Conservation (phyloP, 257 asterid genomes). For the Sherardia arvensis region DNA sequence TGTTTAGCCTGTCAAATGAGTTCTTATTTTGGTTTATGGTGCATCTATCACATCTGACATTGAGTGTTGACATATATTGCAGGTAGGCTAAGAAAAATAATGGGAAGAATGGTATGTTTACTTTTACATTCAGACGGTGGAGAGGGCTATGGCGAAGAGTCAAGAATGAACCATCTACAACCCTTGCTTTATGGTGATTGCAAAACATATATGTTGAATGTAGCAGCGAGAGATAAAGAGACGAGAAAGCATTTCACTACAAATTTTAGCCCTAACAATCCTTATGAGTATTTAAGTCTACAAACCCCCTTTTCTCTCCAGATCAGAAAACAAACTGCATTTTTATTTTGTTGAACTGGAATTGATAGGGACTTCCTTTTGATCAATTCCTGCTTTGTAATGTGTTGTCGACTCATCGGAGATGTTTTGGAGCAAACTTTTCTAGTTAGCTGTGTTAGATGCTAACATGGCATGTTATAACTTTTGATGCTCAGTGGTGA, state of each 20-base stretch:
- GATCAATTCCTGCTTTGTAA: background rate
- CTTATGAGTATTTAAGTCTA: constrained; percentile 5
- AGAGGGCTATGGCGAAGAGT: constrained; percentile 12
- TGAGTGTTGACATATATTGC: background rate
- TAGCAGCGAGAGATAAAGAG: background rate
- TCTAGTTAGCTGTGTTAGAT: background rate
- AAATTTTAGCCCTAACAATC: constrained; percentile 4
- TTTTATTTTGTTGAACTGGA: too few relatives aligned
- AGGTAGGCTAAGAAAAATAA: constrained; percentile 10
- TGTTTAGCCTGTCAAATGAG: background rate
- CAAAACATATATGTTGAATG: too few relatives aligned
- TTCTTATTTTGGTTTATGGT: too few relatives aligned
- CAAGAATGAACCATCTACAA: constrained; percentile 20
- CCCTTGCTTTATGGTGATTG: constrained; percentile 31
- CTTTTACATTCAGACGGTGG: background rate
- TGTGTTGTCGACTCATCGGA: background rate
- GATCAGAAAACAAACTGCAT: background rate
- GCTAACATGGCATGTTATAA: background rate
- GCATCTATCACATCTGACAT: too few relatives aligned
- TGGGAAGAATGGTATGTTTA: constrained; percentile 19
- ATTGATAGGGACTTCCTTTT: too few relatives aligned
- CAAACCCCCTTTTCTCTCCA: constrained; percentile 16
- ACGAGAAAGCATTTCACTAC: constrained; percentile 22
- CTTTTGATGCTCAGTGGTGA: background rate
- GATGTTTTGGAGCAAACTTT: constrained; percentile 3